Conservation (phyloP, 306 rosid genomes). For the Albizia julibrissin region DNA sequence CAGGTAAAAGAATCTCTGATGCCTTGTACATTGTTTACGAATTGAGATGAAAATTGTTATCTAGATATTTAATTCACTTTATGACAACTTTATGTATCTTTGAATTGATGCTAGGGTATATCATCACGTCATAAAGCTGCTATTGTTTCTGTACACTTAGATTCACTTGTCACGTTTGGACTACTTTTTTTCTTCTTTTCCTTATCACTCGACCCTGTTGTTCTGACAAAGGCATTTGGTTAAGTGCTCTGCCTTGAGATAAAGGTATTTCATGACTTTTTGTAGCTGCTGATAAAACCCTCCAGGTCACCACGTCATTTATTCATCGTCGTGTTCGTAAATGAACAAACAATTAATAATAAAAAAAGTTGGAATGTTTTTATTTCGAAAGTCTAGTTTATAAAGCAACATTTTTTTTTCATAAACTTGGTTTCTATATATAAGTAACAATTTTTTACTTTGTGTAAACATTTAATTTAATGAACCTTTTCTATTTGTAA, state of each 20-base stretch:
- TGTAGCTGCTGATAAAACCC: background rate
- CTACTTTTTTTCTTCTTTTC: background rate
- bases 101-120: conserved; percentile 39
- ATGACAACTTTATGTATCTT: conserved; percentile 44
- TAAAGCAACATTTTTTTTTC: too few species aligned
- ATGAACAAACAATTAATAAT: background rate
- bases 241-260: background rate
- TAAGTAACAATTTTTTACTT: too few species aligned
- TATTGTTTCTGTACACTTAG: conserved; percentile 48
- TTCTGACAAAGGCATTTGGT: background rate
- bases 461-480: too few species aligned
- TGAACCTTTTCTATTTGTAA: too few species aligned
- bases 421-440: too few species aligned
- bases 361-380: too few species aligned
- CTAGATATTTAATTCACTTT: conserved; percentile 46
- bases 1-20: conserved; percentile 40
- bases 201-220: background rate
- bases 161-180: conserved; percentile 9
- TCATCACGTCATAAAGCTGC: conserved; percentile 39
- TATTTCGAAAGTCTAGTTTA: too few species aligned
- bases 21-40: conserved; percentile 64
- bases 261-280: background rate
- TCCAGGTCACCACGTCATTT: background rate
- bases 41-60: conserved; percentile 51
- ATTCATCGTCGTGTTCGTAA: background rate